Percentiles rank a stretch among this genome's conserved stretches.
phyloP scores from a whole-genome alignment of 2,329 filamentous ascomycete species.

The Raffaelea arxii region DNA sequence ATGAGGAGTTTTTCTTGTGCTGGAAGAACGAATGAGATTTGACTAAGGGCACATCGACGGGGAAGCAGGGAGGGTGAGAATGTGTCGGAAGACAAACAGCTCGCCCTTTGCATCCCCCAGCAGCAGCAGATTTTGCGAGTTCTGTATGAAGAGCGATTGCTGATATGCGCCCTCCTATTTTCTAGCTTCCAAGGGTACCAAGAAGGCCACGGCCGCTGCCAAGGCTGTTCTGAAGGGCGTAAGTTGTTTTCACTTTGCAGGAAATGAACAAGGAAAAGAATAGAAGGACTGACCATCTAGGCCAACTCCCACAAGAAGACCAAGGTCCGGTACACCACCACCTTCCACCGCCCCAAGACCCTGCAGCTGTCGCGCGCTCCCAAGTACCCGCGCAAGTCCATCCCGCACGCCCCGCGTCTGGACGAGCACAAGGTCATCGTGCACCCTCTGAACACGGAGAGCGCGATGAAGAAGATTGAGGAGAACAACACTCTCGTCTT shows the following conservation, averaged over 20 bases:
- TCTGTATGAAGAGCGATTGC: slow-evolving; percentile 59
- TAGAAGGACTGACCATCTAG: slow-evolving; percentile 21
- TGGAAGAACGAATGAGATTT: not conserved
- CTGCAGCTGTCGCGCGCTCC: slow-evolving; percentile 80
- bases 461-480: slow-evolving; percentile 99
- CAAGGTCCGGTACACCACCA: slow-evolving; percentile 87
- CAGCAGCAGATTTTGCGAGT: slow-evolving; percentile 71
- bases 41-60: not conserved
- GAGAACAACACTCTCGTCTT: slow-evolving; percentile 99
- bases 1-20: not conserved
- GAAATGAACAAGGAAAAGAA: not conserved
- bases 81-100: slow-evolving; percentile 2
- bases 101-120: slow-evolving; percentile 29
- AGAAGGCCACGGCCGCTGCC: slow-evolving; percentile 87
- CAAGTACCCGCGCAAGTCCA: slow-evolving; percentile 95
- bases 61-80: not conserved
- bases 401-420: slow-evolving; percentile 80
- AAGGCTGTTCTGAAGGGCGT: slow-evolving; percentile 96
- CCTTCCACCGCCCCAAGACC: slow-evolving; percentile 97
- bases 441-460: slow-evolving; percentile 98
- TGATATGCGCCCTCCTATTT: slow-evolving; percentile 45
- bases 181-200: slow-evolving; percentile 55
- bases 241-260: slow-evolving; percentile 36
- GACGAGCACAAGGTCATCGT: slow-evolving; percentile 97
- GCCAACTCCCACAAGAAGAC: slow-evolving; percentile 66